These are phyloP conservation scores for Solanum corneliomulleri DNA, from an alignment of 257 asterid genomes.

Conservation along the genomic window DNA sequence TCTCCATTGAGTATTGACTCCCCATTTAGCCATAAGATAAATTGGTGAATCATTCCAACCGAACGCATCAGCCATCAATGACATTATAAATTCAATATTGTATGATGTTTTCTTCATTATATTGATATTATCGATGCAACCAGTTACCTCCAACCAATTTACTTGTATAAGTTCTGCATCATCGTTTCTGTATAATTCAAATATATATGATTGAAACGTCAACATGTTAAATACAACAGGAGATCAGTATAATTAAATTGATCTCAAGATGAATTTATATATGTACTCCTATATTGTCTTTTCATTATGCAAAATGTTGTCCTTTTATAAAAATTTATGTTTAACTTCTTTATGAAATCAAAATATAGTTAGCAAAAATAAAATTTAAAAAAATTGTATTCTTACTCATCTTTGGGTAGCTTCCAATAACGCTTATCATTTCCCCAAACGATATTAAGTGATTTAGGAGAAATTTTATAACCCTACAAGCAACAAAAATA, in stretches of 20 bases:
- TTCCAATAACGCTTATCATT: background rate
- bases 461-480: background rate
- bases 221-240: too few species aligned
- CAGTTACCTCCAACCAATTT: slow-evolving; percentile 27
- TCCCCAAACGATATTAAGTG: background rate
- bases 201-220: background rate
- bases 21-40: slow-evolving; percentile 19
- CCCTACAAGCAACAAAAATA: background rate
- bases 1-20: background rate
- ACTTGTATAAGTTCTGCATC: slow-evolving; percentile 4
- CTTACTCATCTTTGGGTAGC: background rate
- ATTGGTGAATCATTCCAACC: slow-evolving; percentile 3
- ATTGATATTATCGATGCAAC: background rate
- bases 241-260: too few species aligned
- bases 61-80: slow-evolving; percentile 15
- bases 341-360: too few species aligned
- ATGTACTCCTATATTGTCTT: background rate
- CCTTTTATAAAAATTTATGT: background rate
- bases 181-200: background rate
- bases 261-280: too few species aligned
- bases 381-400: background rate
- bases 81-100: slow-evolving; percentile 3
- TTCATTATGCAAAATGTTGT: background rate
- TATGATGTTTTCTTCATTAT: background rate
- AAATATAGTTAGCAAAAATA: too few species aligned